Evolutionary conservation across 208 protist genomes (phyloP), one percentile per base, ranked within the genome.

Genomic region (Trypanosoma boissoni): DNA sequence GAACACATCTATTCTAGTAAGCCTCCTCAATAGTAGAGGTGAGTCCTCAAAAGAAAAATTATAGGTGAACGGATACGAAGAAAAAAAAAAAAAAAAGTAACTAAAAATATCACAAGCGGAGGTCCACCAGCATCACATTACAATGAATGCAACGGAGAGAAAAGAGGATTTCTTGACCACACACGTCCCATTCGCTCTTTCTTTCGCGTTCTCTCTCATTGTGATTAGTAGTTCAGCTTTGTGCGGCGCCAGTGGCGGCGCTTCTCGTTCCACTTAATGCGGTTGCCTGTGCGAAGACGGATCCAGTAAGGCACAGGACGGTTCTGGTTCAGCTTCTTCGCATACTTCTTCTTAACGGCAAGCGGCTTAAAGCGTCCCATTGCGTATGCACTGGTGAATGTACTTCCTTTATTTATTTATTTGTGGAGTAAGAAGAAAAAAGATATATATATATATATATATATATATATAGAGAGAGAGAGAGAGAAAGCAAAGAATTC

Each of bases 161-260:
- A n/a, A n/a, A n/a, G n/a, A 8, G 20, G 0, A 57, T 43, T 2
- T 39, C 27, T 28, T 26, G 18, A 9, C n/a, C 3, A 12, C 27
- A 4, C 21, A 26, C 7, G 24, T 50, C 44, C 8, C 44, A 6
- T 50, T 12, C 44, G 9, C 14, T 24, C 14, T 6, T 12, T 32
- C 44, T 50, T 6, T 6, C 12, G 44, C 6, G 44, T 50, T 12
- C 12, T 46, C 14, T 7, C 24, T 36, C 23, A 29, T 18, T 7
- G 53, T 14, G n/a, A 34, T 83, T 90, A 95, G 65, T 83, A 95
- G 81, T 93, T 81, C 62, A 97, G 86, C 88, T 97, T 97, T 62
- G 91, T 96, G 80, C 94, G 90, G 72, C 91, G 88, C 94, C 94
- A 97, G 83, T 97, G 89, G 71, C 94, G 89, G 80, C 94, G 88